phyloP scores from a whole-genome alignment of 2,329 filamentous ascomycete genomes.

The Talaromyces sp. region DNA sequence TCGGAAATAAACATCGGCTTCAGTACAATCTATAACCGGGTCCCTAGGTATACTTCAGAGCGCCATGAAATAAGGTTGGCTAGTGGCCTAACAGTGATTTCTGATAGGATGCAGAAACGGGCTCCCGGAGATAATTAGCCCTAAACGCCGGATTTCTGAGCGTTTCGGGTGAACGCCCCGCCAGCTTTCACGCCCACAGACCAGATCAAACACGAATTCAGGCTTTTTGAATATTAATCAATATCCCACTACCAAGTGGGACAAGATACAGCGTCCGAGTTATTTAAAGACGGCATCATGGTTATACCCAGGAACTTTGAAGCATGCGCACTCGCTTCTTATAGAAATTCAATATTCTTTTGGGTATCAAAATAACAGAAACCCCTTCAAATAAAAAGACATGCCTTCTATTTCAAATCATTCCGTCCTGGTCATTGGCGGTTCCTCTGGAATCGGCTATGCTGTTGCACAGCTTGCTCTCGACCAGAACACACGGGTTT shows the following conservation, averaged over 20 bases:
- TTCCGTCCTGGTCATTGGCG: constrained; percentile 49
- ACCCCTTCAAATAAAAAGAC: neutral
- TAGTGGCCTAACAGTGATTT: neutral
- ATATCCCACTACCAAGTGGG: neutral
- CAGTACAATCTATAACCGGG: neutral
- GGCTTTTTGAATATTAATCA: neutral
- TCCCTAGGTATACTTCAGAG: too few relatives aligned
- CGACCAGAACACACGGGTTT: constrained; percentile 46
- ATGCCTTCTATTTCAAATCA: constrained; percentile 26
- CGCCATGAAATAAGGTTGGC: neutral
- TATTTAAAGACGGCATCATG: neutral
- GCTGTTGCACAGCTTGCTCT: constrained; percentile 47
- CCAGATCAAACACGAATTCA: neutral
- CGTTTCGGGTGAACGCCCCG: neutral
- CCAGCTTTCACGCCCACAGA: neutral
- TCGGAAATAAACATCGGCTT: neutral
- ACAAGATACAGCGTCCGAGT: neutral
- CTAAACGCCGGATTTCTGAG: neutral
- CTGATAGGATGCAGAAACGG: neutral
- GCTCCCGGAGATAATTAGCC: neutral
- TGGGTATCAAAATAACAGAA: neutral
- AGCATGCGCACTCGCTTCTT: neutral
- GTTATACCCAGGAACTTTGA: neutral
- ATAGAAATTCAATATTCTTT: neutral
- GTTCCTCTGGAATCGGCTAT: constrained; percentile 51